Evolutionary conservation across 2,329 filamentous ascomycete species (phyloP).

Genomic region (Paracorniculantispora psalliotae): DNA sequence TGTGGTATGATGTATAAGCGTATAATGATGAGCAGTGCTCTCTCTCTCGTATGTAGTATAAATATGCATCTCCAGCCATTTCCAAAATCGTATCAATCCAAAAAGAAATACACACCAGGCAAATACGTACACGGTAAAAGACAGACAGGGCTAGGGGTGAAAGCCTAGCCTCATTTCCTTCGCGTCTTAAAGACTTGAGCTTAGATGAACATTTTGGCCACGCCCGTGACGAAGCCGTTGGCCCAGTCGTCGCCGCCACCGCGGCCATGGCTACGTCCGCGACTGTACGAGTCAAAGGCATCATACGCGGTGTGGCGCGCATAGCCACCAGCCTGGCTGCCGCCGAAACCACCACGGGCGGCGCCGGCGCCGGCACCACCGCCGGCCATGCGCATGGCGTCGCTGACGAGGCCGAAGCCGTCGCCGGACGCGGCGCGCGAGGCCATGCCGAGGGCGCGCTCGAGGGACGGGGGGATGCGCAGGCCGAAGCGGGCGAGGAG

Average conservation of each 20-base stretch:
- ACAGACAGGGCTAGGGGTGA: background rate
- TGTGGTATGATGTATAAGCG: background rate
- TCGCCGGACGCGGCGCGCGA: slow-evolving; percentile 44
- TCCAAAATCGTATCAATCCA: background rate
- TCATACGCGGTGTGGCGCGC: slow-evolving; percentile 18
- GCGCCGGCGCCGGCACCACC: slow-evolving; percentile 25
- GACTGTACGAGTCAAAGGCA: slow-evolving; percentile 26
- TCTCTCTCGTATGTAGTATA: background rate
- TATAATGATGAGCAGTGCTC: background rate
- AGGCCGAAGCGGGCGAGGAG: slow-evolving; percentile 77
- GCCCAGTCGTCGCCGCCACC: slow-evolving; percentile 24
- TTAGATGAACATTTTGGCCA: slow-evolving; percentile 41
- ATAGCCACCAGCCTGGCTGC: slow-evolving; percentile 12
- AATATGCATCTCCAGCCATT: background rate
- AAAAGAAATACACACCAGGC: too few relatives aligned
- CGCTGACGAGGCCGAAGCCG: slow-evolving; percentile 45
- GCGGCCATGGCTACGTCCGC: slow-evolving; percentile 19
- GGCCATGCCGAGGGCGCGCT: slow-evolving; percentile 53
- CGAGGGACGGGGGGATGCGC: slow-evolving; percentile 60
- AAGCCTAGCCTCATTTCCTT: too few relatives aligned
- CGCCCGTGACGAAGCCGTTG: slow-evolving; percentile 28
- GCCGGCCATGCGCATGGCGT: slow-evolving; percentile 51
- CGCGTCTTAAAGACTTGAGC: too few relatives aligned
- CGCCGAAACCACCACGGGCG: slow-evolving; percentile 20
- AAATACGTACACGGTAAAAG: background rate